phyloP scores from a whole-genome alignment of 768 basidiomycete genomes.

The Hemileccinum impolitum region DNA sequence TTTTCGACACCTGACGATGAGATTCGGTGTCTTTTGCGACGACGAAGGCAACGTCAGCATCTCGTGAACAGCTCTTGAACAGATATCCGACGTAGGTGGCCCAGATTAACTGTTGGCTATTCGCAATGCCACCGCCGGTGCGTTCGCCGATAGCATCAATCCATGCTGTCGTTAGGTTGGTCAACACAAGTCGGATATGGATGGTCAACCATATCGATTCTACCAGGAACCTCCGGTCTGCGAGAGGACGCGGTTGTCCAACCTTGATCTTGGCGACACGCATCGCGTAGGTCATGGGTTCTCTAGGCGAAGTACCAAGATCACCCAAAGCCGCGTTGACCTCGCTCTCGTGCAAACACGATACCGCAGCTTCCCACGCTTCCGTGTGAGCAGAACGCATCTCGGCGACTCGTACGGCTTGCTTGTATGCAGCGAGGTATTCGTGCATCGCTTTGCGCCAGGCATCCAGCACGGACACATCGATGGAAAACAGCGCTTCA shows the following conservation, averaged over 20 bases:
- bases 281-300: conserved; percentile 49
- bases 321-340: conserved; percentile 32
- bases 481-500: conserved; percentile 20
- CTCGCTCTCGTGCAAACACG: conserved; percentile 49
- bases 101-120: conserved; percentile 41
- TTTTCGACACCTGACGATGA: conserved; percentile 50
- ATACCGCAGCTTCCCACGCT: conserved; percentile 61
- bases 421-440: conserved; percentile 39
- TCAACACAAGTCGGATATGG: conserved; percentile 49
- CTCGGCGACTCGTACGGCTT: conserved; percentile 38
- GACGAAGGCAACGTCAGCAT: conserved; percentile 43
- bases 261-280: conserved; percentile 48
- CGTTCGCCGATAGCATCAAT: conserved; percentile 32
- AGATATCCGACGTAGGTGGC: conserved; percentile 45
- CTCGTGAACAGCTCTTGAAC: conserved; percentile 42
- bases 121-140: conserved; percentile 15
- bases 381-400: conserved; percentile 53
- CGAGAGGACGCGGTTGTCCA: conserved; percentile 55
- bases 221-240: conserved; percentile 56
- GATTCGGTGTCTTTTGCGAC: conserved; percentile 49
- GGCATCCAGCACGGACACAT: conserved; percentile 26
- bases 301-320: conserved; percentile 34
- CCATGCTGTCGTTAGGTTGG: conserved; percentile 42
- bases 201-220: conserved; percentile 59
- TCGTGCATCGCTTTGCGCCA: conserved; percentile 41